Conservation (phyloP, 2,329 filamentous ascomycete genomes). For the Cercospora nicotianae region DNA sequence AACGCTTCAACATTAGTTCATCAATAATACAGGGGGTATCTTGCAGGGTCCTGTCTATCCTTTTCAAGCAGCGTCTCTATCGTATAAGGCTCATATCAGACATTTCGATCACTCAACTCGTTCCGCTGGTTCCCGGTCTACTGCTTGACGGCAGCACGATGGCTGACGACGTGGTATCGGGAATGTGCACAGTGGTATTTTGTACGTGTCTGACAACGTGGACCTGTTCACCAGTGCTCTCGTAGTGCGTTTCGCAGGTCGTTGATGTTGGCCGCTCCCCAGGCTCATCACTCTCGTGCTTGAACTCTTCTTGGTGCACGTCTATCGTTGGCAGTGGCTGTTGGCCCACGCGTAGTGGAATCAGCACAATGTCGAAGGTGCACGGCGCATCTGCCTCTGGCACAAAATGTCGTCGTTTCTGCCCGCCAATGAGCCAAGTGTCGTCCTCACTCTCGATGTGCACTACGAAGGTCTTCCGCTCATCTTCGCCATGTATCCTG, state of each 20-base stretch:
- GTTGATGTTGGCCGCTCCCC: slow-evolving; percentile 34
- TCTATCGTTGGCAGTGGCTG: slow-evolving; percentile 78
- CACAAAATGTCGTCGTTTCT: slow-evolving; percentile 74
- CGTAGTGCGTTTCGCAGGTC: slow-evolving; percentile 75
- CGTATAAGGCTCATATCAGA: slow-evolving; percentile 2
- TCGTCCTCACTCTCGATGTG: slow-evolving; percentile 71
- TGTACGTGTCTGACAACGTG: slow-evolving; percentile 52
- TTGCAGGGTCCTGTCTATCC: slow-evolving; percentile 14
- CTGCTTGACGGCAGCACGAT: slow-evolving; percentile 10
- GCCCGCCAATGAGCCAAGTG: slow-evolving; percentile 85
- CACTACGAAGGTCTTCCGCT: slow-evolving; percentile 70
- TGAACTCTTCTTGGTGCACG: slow-evolving; percentile 62
- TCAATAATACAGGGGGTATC: slow-evolving; percentile 8
- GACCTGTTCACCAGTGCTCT: slow-evolving; percentile 74
- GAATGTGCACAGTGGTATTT: slow-evolving; percentile 20
- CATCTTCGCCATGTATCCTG: slow-evolving; percentile 22
- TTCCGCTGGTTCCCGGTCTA: slow-evolving; percentile 20
- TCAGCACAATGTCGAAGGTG: slow-evolving; percentile 68
- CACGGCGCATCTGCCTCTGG: slow-evolving; percentile 38
- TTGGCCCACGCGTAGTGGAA: slow-evolving; percentile 76
- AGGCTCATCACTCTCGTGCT: slow-evolving; percentile 33
- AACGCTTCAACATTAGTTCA: neutral
- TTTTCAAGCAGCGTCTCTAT: neutral
- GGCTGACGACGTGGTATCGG: slow-evolving; percentile 12
- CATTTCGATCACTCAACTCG: neutral